Base-by-base conservation (phyloP, 192 early-diverging fungal species). In the Coemansia sp. region DNA sequence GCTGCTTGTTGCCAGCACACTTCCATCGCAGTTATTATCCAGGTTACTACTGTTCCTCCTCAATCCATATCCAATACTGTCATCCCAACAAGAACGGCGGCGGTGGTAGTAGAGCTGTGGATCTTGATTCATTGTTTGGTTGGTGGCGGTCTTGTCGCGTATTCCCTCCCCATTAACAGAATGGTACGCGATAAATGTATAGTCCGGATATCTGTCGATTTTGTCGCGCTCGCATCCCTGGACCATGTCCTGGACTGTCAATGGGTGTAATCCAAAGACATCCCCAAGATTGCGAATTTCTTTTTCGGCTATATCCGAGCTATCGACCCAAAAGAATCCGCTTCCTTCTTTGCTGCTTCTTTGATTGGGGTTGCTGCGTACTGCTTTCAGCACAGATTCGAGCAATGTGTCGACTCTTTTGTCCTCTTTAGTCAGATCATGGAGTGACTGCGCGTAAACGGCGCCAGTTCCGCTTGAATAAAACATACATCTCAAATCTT, bases 201-300 rank as follows among this genome's bases (percentile, higher is more conserved):
- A 92, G 52, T 82, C 63, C 15, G 37, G 79, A 29, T 75, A 79
- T 29, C 75, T 83, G 34, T 83, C 96, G 57, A 93, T 93, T 64
- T 97, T 98, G 79, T 99, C 97, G 15, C 96, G 83, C n/a, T 87
- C 85, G 57, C 94, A 91, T 31, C 92, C 87, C 19, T 86, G 89
- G 34, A 83, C 68, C 52, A 99, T 97, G 64, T 99, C 97, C 81
- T 99, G 94, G 19, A 83, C 62, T 2, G 90, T 91, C 30, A 92
- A 75, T 14, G 91, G 90, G 72, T 94, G 91, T 28, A 92, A 81
- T 41, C 79, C 82, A 68, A 94, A 87, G 23, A 87, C 63, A 59
- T 88, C 73, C 19, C 84, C 75, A 8, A 91, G 61, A 0, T 81
- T 52, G 19, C 69, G 62, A 70, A 94, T 78, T 41, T 91, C 89